A percentile compares a stretch with the other conserved stretches of the same genome.
These are phyloP conservation scores for Phaeophleospora eucalypticola DNA, from an alignment of 2,329 filamentous ascomycete species.

Conservation along the genomic window DNA sequence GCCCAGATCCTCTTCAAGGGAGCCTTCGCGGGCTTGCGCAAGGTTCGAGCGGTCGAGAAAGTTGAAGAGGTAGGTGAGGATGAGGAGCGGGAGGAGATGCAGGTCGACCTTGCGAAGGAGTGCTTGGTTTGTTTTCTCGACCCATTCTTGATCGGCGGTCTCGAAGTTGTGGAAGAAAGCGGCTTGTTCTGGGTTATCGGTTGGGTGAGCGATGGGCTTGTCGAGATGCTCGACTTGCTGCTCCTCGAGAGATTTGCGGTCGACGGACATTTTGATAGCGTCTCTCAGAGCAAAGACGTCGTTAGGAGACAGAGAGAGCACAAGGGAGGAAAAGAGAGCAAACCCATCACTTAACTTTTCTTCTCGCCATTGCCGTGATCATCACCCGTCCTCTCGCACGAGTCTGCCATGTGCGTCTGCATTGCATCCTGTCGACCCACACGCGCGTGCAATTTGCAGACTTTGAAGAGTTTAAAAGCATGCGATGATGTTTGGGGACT, in stretches of 20 bases:
- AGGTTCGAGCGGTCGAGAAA: slow-evolving; percentile 57
- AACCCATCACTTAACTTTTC: slow-evolving; percentile 4
- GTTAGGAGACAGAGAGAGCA: background rate
- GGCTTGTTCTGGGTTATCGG: slow-evolving; percentile 2
- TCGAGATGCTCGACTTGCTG: slow-evolving; percentile 4
- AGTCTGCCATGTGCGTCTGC: background rate
- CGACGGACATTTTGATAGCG: slow-evolving; percentile 4
- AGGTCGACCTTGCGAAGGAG: slow-evolving; percentile 67
- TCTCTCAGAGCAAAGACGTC: background rate
- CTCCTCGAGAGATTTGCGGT: too few species aligned
- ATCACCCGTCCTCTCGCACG: slow-evolving; percentile 1
- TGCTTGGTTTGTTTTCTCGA: slow-evolving; percentile 8
- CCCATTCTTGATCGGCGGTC: slow-evolving; percentile 9
- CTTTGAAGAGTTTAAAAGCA: too few species aligned
- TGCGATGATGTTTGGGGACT: too few species aligned
- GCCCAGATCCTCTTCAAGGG: slow-evolving; percentile 50
- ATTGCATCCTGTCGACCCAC: background rate
- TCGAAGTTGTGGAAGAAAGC: slow-evolving; percentile 8
- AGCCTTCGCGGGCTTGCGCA: slow-evolving; percentile 52
- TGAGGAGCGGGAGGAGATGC: slow-evolving; percentile 62
- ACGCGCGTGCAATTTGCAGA: too few species aligned
- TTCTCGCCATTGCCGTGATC: slow-evolving; percentile 2
- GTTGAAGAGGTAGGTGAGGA: slow-evolving; percentile 72
- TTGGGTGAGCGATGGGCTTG: too few species aligned
- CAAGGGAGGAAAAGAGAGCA: background rate